phyloP scores from a whole-genome alignment of 140 eudicot species.

The Flaveria floridana region DNA sequence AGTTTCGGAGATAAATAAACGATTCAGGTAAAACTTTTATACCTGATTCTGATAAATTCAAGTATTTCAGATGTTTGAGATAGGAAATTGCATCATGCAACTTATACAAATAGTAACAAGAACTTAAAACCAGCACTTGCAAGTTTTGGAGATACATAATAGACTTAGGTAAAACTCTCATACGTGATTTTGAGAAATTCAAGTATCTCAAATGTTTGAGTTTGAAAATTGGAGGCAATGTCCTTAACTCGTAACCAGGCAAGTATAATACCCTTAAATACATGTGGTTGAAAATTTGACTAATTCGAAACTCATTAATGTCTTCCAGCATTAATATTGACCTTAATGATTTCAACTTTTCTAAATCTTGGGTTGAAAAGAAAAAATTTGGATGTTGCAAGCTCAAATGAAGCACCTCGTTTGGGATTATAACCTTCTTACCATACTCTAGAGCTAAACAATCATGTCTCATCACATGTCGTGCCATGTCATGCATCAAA shows the following conservation, averaged over 20 bases:
- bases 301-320: background rate
- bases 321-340: background rate
- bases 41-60: background rate
- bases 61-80: background rate
- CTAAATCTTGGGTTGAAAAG: background rate
- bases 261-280: slow-evolving; percentile 20
- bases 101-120: background rate
- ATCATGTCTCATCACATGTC: slow-evolving; percentile 24
- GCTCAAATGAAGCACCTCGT: slow-evolving; percentile 23
- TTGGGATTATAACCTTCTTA: background rate
- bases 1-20: background rate
- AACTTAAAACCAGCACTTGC: background rate
- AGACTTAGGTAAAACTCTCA: background rate
- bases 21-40: background rate
- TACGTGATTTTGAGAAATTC: background rate
- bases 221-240: slow-evolving; percentile 2
- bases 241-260: background rate
- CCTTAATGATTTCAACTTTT: background rate
- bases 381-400: background rate
- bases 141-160: slow-evolving; percentile 21
- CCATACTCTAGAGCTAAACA: slow-evolving; percentile 14
- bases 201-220: slow-evolving; percentile 20
- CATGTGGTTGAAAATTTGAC: background rate
- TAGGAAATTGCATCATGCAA: background rate
- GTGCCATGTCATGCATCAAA: slow-evolving; percentile 42